Evolutionary conservation across 169 alveolate genomes (phyloP), one percentile per base, ranked within the genome.

Genomic region (Amoebophrya sp.): DNA sequence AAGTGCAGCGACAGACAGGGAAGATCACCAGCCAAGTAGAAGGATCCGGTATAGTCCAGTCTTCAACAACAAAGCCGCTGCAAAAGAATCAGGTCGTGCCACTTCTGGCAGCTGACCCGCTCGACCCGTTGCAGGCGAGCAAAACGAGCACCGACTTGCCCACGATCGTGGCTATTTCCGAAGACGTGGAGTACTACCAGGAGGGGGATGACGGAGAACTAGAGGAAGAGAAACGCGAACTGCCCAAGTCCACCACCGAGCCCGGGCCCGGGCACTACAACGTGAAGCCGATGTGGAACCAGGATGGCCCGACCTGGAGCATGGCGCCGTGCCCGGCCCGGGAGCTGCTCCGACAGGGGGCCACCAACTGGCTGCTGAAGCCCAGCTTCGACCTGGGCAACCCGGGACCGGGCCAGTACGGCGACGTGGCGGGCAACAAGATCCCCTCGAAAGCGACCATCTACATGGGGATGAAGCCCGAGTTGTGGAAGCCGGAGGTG

Each of bases 311-410:
- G 18, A 47, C 29, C 7, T 47, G 66, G 66, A 47, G 66, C 66
- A 47, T 47, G 66, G 66, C 29, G 29, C 29, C 7, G 29, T 47
- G 66, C 18, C 66, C 66, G 18, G 29, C 66, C 29, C 7, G 66
- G 83, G 18, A 12, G 29, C 35, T 7, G 83, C 83, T 66, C 7
- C 83, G 83, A 25, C 83, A 66, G 35, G 83, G 83, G 10, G 54
- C 54, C 23, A 66, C 83, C 35, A 66, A 66, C 35, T 66, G 83
- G 83, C 35, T 66, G 10, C 35, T 66, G 83, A 66, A 66, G 83
- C 83, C 83, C 35, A 66, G 83, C 35, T 66, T 66, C 35, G 83
- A 66, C 29, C 83, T 66, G 0, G 83, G 83, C 83, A 66, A 66
- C 83, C 83, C 83, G 32, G 83, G 83, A 7, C 35, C 83, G 7